phyloP scores from a whole-genome alignment of 2,329 filamentous ascomycete genomes.

The Calonectria hongkongensis region DNA sequence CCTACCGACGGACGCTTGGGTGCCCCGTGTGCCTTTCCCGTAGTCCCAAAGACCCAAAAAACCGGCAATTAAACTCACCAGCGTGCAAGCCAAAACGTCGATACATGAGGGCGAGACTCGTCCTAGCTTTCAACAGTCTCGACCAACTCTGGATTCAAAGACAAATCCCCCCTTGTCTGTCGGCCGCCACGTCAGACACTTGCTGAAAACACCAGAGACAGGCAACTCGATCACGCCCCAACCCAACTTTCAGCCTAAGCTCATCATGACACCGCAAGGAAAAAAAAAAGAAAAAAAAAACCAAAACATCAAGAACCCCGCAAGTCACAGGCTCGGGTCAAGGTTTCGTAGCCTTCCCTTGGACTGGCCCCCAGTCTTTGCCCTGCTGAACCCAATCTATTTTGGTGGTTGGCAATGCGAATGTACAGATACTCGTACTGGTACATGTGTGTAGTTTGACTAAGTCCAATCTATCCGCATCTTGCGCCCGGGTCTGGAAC shows the following conservation, averaged over 20 bases:
- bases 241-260: constrained; percentile 14
- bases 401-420: constrained; percentile 19
- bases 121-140: constrained; percentile 33
- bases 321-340: constrained; percentile 28
- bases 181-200: constrained; percentile 49
- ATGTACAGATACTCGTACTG: constrained; percentile 20
- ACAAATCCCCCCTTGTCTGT: background rate
- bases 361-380: constrained; percentile 19
- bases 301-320: constrained; percentile 29
- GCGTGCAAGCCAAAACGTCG: constrained; percentile 22
- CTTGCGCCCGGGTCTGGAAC: constrained; percentile 36
- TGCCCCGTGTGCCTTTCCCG: constrained; percentile 38
- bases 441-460: constrained; percentile 17
- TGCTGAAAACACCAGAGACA: constrained; percentile 26
- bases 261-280: constrained; percentile 28
- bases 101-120: constrained; percentile 22
- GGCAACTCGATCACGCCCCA: constrained; percentile 15
- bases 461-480: constrained; percentile 30
- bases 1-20: constrained; percentile 45
- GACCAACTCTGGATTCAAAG: constrained; percentile 18
- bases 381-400: constrained; percentile 31
- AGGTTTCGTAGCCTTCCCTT: constrained; percentile 38
- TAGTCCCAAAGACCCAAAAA: constrained; percentile 37
- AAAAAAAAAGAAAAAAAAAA: background rate
- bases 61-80: constrained; percentile 11